These are phyloP conservation scores for Aspergillus glaucus DNA, from an alignment of 2,329 filamentous ascomycete species.

Conservation along the genomic window DNA sequence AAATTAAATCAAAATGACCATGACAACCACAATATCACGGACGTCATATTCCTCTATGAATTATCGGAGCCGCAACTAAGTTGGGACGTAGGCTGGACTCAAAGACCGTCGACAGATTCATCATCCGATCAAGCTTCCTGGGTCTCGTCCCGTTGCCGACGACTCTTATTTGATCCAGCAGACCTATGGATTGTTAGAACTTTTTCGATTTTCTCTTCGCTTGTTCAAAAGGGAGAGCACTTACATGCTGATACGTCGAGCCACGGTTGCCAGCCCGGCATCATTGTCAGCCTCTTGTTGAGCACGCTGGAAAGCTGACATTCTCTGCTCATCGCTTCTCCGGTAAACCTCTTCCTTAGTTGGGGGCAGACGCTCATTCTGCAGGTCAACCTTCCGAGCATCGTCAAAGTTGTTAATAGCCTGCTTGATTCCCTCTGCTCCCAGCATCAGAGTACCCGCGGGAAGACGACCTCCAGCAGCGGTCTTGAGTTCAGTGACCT, in stretches of 20 bases:
- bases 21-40: background rate
- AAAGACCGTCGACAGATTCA: too few relatives aligned
- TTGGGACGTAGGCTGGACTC: background rate
- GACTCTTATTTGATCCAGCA: slow-evolving; percentile 31
- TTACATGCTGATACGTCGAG: slow-evolving; percentile 93
- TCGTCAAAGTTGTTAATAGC: slow-evolving; percentile 97
- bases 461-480: slow-evolving; percentile 87
- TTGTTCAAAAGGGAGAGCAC: slow-evolving; percentile 28
- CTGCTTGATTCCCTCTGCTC: slow-evolving; percentile 96
- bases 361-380: slow-evolving; percentile 91
- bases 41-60: background rate
- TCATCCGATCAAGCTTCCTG: slow-evolving; percentile 9
- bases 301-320: slow-evolving; percentile 78
- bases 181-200: slow-evolving; percentile 26
- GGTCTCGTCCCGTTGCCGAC: slow-evolving; percentile 28
- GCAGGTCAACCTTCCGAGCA: slow-evolving; percentile 89
- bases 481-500: slow-evolving; percentile 95
- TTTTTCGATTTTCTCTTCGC: background rate
- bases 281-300: slow-evolving; percentile 88
- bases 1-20: background rate
- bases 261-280: slow-evolving; percentile 75
- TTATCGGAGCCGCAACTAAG: background rate
- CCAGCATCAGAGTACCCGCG: slow-evolving; percentile 93
- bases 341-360: slow-evolving; percentile 85
- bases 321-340: slow-evolving; percentile 73